A percentile compares a stretch with the other conserved stretches of the same genome.
These are phyloP conservation scores for Fusarium citri DNA, from an alignment of 2,329 filamentous ascomycete species.

Conservation along the genomic window DNA sequence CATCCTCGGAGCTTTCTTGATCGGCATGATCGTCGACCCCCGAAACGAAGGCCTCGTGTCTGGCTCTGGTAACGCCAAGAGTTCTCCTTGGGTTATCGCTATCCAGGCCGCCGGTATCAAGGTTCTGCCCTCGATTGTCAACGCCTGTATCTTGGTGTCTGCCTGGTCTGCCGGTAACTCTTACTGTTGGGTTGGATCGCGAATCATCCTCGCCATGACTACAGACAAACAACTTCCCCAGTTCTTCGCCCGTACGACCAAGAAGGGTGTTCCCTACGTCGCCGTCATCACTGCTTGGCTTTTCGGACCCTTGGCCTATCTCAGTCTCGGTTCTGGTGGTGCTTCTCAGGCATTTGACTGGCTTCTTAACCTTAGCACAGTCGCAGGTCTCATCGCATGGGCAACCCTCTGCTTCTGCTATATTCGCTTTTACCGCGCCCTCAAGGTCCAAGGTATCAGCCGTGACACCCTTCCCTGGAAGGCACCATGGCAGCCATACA, in stretches of 20 bases:
- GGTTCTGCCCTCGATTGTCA: conserved; percentile 73
- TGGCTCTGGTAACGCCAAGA: conserved; percentile 55
- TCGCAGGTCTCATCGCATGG: conserved; percentile 71
- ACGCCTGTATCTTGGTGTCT: conserved; percentile 74
- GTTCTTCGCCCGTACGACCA: conserved; percentile 69
- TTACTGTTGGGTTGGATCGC: conserved; percentile 65
- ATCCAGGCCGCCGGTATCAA: conserved; percentile 74
- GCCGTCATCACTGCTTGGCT: conserved; percentile 66
- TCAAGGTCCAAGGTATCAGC: conserved; percentile 64
- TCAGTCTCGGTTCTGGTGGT: conserved; percentile 63
- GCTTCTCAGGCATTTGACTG: conserved; percentile 75
- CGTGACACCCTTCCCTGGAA: conserved; percentile 65
- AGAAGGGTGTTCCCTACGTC: conserved; percentile 69
- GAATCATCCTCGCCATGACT: conserved; percentile 76
- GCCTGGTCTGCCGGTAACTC: conserved; percentile 72
- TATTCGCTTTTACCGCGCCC: conserved; percentile 63
- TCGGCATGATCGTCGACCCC: conserved; percentile 71
- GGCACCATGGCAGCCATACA: conserved; percentile 70
- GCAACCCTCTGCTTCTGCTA: conserved; percentile 69
- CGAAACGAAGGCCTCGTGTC: conserved; percentile 68
- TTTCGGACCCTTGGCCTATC: conserved; percentile 75
- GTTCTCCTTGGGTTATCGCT: conserved; percentile 75
- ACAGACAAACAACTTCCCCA: conserved; percentile 73
- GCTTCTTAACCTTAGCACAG: conserved; percentile 77
- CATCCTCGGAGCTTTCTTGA: conserved; percentile 66